These are phyloP conservation scores for Dalbergia cochinchinensis DNA, from an alignment of 306 rosid species.

Conservation along the genomic window DNA sequence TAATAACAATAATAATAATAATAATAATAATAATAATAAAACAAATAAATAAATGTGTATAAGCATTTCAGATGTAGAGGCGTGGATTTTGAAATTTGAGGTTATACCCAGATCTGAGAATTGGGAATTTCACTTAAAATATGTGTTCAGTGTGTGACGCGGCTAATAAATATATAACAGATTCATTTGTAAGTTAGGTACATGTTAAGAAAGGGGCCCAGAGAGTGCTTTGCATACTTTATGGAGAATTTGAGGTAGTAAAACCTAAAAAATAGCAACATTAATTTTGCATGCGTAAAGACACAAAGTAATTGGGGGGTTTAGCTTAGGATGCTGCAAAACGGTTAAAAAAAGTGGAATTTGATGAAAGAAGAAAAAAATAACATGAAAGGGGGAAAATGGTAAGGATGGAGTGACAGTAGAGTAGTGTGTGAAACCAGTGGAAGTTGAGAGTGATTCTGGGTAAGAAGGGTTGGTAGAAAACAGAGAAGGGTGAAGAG, in stretches of 20 bases:
- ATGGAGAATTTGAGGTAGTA: background rate
- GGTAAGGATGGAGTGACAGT: no score
- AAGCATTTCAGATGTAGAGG: background rate
- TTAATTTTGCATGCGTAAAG: background rate
- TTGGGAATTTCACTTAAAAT: background rate
- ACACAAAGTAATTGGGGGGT: background rate
- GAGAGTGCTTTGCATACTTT: no score
- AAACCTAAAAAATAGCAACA: background rate
- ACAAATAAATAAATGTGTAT: background rate
- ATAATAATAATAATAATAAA: no score
- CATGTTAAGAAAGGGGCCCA: background rate
- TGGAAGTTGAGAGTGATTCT: background rate
- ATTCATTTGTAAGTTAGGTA: background rate
- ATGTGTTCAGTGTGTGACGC: background rate
- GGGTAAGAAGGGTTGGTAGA: no score
- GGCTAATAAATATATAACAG: background rate
- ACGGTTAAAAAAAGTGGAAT: background rate
- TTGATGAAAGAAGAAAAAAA: no score
- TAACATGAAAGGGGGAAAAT: background rate
- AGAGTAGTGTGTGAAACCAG: background rate
- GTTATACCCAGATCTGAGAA: no score
- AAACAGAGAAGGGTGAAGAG: no score
- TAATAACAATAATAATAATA: no score
- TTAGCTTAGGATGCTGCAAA: background rate
- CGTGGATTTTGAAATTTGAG: background rate